These are phyloP conservation scores for Pseudodiploospora longispora DNA, from an alignment of 2,329 filamentous ascomycete genomes.

Conservation along the genomic window DNA sequence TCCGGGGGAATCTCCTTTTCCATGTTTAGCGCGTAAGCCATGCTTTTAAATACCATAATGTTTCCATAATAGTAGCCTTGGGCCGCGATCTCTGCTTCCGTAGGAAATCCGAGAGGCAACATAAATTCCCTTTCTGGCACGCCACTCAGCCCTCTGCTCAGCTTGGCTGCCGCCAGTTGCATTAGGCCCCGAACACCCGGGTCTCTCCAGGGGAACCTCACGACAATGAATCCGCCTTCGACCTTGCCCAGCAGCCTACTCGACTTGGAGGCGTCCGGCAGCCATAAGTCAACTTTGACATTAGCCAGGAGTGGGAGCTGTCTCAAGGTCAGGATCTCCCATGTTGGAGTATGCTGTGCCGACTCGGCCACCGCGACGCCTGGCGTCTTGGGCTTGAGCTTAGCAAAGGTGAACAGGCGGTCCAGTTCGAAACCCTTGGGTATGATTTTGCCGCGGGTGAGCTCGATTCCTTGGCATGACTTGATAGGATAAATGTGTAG, in stretches of 20 bases:
- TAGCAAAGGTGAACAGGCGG: constrained; percentile 74
- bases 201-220: constrained; percentile 57
- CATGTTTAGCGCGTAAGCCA: constrained; percentile 47
- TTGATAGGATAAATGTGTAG: constrained; percentile 79
- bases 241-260: constrained; percentile 43
- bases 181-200: constrained; percentile 39
- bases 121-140: constrained; percentile 56
- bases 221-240: constrained; percentile 51
- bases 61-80: constrained; percentile 51
- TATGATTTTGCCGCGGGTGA: constrained; percentile 56
- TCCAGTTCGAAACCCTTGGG: constrained; percentile 69
- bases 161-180: constrained; percentile 40
- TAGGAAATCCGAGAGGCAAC: constrained; percentile 57
- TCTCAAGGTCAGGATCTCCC: constrained; percentile 65
- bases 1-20: constrained; percentile 51
- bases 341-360: constrained; percentile 29
- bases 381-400: constrained; percentile 27
- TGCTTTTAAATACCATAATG: constrained; percentile 60
- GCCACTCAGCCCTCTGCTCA: constrained; percentile 39
- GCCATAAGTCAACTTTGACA: constrained; percentile 59
- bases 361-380: constrained; percentile 19
- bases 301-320: constrained; percentile 64
- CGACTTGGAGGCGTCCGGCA: constrained; percentile 53
- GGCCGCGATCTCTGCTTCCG: constrained; percentile 45
- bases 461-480: constrained; percentile 69